Base-by-base conservation (phyloP, 257 asterid genomes). In the Fraxinus cuspidata region DNA sequence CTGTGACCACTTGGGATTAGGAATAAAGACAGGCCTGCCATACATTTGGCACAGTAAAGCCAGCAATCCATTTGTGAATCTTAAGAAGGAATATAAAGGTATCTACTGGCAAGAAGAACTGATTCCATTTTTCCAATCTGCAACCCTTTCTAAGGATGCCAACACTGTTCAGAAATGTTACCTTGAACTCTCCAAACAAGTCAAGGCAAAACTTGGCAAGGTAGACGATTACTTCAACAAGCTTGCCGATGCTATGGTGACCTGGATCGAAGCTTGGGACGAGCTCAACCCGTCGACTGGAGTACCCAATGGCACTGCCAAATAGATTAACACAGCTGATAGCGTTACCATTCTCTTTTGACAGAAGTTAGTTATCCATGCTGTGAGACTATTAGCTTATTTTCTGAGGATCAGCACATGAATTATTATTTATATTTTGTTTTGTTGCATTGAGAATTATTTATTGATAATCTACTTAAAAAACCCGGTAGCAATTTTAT, bases 31-130 rank as follows among this genome's bases (percentile, higher is more conserved):
- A 5, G 87, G 87, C 19, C 81, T 89, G 66, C 93, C 93, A 18
- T 89, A 89, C 85, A 89, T 87, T 11, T 89, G 94, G 94, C 94
- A 89, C 86, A 89, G 94, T 90, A 89, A 89, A 74, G 94, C 94
- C 1, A 89, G 94, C 86, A 89, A 89, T 49, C 94, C 94, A 0
- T 89, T 89, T 56, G 94, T 89, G 80, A 89, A 89, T 86, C 86
- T 89, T 1, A 89, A 83, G 83, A 89, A 89, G 65, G 94, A 89
- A 78, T 89, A 89, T 89, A 89, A 89, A 35, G 94, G 94, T 28
- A 89, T 89, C 70, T 89, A 87, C 71, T 89, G 94, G 94, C 94
- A 89, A 84, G 94, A 89, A 83, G 90, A 86, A 78, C 70, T 89
- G 67, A 89, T 89, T 64, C 94, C 94, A 5, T 89, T 89, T 82